phyloP scores from a whole-genome alignment of 176 grass and related monocot species.

The Rhynchospora breviuscula region DNA sequence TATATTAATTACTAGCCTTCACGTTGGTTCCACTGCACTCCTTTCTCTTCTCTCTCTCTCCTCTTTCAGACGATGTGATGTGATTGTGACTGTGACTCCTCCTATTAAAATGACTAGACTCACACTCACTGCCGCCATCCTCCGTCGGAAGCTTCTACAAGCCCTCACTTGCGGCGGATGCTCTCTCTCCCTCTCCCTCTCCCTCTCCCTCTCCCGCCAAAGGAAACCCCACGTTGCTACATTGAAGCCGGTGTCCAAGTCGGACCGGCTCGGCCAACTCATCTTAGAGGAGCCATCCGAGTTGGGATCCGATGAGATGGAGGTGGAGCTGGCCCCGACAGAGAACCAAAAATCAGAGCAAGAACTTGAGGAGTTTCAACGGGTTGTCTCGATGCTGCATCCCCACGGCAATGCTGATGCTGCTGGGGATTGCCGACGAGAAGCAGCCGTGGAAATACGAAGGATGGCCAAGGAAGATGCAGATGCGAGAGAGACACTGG shows the following conservation, averaged over 20 bases:
- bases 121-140: slow-evolving; percentile 34
- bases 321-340: slow-evolving; percentile 14
- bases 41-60: no score
- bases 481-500: slow-evolving; percentile 64
- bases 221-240: slow-evolving; percentile 11
- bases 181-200: neutral
- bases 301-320: slow-evolving; percentile 33
- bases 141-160: slow-evolving; percentile 56
- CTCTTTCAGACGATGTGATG: neutral
- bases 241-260: slow-evolving; percentile 29
- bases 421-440: slow-evolving; percentile 2
- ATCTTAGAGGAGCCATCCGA: slow-evolving; percentile 56
- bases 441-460: slow-evolving; percentile 54
- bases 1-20: neutral
- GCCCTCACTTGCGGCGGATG: slow-evolving; percentile 44
- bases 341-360: slow-evolving; percentile 50
- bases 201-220: no score
- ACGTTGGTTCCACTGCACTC: no score
- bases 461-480: slow-evolving; percentile 74
- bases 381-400: slow-evolving; percentile 36
- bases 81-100: neutral
- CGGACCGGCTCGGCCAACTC: slow-evolving; percentile 56
- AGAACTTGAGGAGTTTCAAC: slow-evolving; percentile 24
- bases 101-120: neutral
- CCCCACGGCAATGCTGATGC: neutral